Base-by-base conservation (phyloP, 805 yeast species). In the Tetrapisispora arboricola region DNA sequence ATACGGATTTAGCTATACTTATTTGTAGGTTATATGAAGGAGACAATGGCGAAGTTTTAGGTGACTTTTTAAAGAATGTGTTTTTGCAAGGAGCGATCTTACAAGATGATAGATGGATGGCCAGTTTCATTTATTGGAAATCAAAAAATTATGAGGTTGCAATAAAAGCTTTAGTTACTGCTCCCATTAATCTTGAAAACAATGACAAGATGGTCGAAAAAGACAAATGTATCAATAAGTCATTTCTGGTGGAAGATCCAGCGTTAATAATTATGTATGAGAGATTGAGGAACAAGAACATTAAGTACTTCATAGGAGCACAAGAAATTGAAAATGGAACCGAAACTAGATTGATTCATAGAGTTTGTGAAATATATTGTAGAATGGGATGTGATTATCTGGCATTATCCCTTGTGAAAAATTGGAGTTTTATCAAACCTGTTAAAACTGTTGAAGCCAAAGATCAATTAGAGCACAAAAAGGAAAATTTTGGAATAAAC, bases 341-440 rank as follows among this genome's bases (percentile, higher is more conserved):
- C 4, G 96, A 90, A 51, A 75, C 73, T 42, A 65, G 70, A 4
- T 78, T 80, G 51, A 71, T 87, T 13, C 52, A 74, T 11, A 74
- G 78, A 46, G 80, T 80, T 7, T 70, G 83, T 7, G 65, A 71
- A 28, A 80, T 86, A 45, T 84, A 86, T 53, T 70, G 76, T 13
- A 68, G 94, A 43, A 85, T 88, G 95, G 97, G 97, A 0, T 88
- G 97, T 62, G 94, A 88, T 51, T 74, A 78, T 44, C 58, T 90
- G 32, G 78, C 87, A 0, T 54, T 84, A 19, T 70, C 76, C 39
- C 57, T 87, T 35, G 65, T 81, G 1, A 67, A 66, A 36, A 75
- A 73, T 44, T 88, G 96, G 96, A 63, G 63, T 24, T 87, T 86
- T 53, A 46, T 64, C 10, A 34, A 9, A 11, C 29, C 21, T 10